A percentile compares a stretch with the other conserved stretches of the same genome.
Conservation (phyloP, 106 monocot genomes). For the Xerophyta viscosa region DNA sequence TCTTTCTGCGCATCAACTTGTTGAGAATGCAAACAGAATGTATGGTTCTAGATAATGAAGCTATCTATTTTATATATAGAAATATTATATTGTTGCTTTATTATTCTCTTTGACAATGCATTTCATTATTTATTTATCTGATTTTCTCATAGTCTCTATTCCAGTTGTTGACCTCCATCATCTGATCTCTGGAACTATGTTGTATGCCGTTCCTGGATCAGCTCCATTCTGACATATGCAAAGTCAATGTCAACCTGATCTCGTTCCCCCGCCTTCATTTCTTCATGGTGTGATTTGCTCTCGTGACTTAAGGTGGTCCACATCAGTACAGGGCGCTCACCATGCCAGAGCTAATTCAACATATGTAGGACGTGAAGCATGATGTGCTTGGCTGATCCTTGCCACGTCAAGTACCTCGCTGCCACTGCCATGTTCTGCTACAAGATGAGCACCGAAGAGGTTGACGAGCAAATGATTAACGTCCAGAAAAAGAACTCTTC, state of each 20-base stretch:
- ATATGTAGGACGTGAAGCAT: slow-evolving; percentile 80
- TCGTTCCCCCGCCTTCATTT: slow-evolving; percentile 62
- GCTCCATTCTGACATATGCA: slow-evolving; percentile 7
- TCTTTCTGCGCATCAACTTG: slow-evolving; percentile 33
- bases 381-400: slow-evolving; percentile 72
- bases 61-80: too few relatives aligned
- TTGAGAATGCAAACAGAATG: slow-evolving; percentile 32
- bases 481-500: slow-evolving; percentile 84
- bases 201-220: slow-evolving; percentile 7
- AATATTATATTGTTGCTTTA: too few relatives aligned
- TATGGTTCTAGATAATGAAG: slow-evolving; percentile 18
- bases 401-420: slow-evolving; percentile 58
- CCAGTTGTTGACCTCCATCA: slow-evolving; percentile 11
- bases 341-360: slow-evolving; percentile 69
- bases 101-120: too few relatives aligned
- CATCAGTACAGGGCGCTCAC: slow-evolving; percentile 74
- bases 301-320: slow-evolving; percentile 41
- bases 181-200: slow-evolving; percentile 8
- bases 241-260: slow-evolving; percentile 46
- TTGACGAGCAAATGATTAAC: slow-evolving; percentile 75
- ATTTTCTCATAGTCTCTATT: too few relatives aligned
- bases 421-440: slow-evolving; percentile 81
- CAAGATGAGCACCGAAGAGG: slow-evolving; percentile 71
- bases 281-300: slow-evolving; percentile 63
- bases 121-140: too few relatives aligned